Evolutionary conservation across 345 rosid genomes (phyloP), one percentile per base, ranked within the genome.

Genomic region (Citrus australasica): DNA sequence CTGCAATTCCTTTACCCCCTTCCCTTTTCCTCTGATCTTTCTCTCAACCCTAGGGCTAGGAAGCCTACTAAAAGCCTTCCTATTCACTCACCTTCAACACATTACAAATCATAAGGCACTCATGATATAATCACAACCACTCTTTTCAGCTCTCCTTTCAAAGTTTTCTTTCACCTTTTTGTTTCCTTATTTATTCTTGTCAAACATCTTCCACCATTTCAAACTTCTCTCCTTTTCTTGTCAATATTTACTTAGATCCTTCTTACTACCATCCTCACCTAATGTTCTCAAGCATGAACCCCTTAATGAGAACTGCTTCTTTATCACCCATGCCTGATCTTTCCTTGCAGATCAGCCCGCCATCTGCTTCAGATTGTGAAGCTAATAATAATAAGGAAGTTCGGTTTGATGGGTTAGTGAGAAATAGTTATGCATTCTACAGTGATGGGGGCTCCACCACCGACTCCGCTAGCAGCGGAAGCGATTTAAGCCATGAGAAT

Each of bases 341-440:
- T 76, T 93, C 98, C 11, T 85, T 95, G 82, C 94, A 93, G 84
- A 95, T 95, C 84, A 92, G 97, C 80, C 97, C 86, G 27, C 99
- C 97, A 16, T 78, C 84, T 25, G 69, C 81, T 72, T 83, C 85
- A 48, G 80, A 76, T 76, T 69, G 75, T 66, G 74, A 74, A 27
- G 76, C 61, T 6, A 83, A 76, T 53, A 4, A 53, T 53, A 53
- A 17, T 13, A 46, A 46, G 69, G 77, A 82, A 22, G 59, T 77
- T 58, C 73, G 56, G 3, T 75, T 46, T 63, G 83, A 71, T 32
- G 82, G 75, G 51, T 40, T 81, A 64, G 28, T 79, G 6, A 56
- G 82, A 63, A 85, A 87, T 13, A 33, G 37, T 21, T 78, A 46
- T 46, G 28, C 82, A 9, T 80, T 82, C 53, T 66, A 55, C 55